phyloP scores from a whole-genome alignment of 179 eudicot species.

The Spergularia azorica region DNA sequence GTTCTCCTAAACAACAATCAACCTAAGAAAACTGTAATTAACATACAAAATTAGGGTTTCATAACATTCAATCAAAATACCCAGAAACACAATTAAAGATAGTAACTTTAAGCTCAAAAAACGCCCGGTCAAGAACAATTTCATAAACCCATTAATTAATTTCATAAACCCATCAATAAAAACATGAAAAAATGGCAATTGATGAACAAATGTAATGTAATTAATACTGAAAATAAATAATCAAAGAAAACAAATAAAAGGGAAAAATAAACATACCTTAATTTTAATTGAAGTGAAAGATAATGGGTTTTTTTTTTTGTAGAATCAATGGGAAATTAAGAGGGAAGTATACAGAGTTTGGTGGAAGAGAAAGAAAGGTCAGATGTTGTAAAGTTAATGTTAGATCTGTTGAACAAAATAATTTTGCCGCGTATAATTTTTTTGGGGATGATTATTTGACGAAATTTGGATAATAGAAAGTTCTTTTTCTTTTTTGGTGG shows the following conservation, averaged over 20 bases:
- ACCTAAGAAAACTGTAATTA: background rate
- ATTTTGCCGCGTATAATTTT: background rate
- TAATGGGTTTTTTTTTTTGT: background rate
- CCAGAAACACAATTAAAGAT: slow-evolving; percentile 8
- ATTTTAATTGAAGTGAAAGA: background rate
- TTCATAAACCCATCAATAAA: background rate
- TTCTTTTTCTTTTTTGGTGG: too few relatives aligned
- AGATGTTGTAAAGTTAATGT: background rate
- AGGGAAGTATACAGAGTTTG: background rate
- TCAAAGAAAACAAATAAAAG: background rate
- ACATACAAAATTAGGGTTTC: background rate
- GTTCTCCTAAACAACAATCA: background rate
- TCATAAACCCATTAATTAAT: background rate
- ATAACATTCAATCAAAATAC: background rate
- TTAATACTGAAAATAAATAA: background rate
- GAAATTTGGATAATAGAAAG: background rate
- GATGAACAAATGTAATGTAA: background rate
- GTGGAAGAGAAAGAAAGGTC: background rate
- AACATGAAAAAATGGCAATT: too few relatives aligned
- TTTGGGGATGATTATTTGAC: background rate
- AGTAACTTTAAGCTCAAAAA: background rate
- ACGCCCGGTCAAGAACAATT: background rate
- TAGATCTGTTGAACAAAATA: background rate
- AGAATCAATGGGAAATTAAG: background rate
- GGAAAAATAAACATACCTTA: background rate